Conservation (phyloP, 306 rosid species). For the Cucurbita ficifolia region DNA sequence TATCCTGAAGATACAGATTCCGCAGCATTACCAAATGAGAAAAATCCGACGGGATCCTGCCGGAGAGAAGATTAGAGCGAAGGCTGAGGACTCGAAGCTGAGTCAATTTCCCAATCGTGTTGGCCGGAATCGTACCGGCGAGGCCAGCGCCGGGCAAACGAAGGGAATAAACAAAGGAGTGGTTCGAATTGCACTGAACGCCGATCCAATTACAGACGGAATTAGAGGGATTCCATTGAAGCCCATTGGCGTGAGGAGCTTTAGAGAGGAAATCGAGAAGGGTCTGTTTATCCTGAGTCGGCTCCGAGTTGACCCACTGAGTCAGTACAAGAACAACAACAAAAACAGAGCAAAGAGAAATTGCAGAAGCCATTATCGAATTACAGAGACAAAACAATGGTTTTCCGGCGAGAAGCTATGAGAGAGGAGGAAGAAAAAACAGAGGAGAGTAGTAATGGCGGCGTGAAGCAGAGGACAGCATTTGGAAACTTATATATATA, state of each 20-base stretch:
- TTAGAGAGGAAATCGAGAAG: slow-evolving; percentile 52
- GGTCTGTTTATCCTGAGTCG: slow-evolving; percentile 74
- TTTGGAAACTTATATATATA: not conserved
- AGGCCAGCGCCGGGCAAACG: slow-evolving; percentile 81
- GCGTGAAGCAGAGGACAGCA: not conserved
- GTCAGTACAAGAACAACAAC: slow-evolving; percentile 7
- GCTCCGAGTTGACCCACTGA: slow-evolving; percentile 43
- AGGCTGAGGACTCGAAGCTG: slow-evolving; percentile 77
- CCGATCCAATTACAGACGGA: slow-evolving; percentile 90
- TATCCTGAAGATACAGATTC: slow-evolving; percentile 53
- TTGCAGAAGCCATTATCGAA: not conserved
- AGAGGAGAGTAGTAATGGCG: not conserved
- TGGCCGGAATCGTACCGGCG: slow-evolving; percentile 57
- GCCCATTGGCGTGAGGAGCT: slow-evolving; percentile 51
- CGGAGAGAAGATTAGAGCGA: slow-evolving; percentile 60
- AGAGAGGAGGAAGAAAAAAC: not conserved
- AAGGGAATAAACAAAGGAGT: slow-evolving; percentile 40
- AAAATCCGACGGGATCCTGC: slow-evolving; percentile 60
- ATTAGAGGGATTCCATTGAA: slow-evolving; percentile 61
- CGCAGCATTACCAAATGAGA: slow-evolving; percentile 49
- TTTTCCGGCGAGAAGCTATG: slow-evolving; percentile 4
- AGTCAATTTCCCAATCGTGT: slow-evolving; percentile 43
- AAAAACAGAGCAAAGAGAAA: not conserved
- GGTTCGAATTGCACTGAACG: slow-evolving; percentile 33
- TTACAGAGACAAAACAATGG: not conserved